These are phyloP conservation scores for Chenopodium berlandieri DNA, from an alignment of 148 eudicot species.

Conservation along the genomic window DNA sequence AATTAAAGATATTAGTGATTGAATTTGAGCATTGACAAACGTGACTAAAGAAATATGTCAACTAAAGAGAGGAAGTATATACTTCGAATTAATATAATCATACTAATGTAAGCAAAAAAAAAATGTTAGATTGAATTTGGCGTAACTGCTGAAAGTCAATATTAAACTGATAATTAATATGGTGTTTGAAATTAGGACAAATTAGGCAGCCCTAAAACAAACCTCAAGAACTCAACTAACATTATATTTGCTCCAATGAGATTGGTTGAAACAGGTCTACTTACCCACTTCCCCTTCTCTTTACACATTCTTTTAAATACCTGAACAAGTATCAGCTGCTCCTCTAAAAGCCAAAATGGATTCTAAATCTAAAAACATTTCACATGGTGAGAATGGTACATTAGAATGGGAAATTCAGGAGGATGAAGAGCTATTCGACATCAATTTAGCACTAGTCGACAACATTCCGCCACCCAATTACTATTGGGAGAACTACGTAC, in stretches of 20 bases:
- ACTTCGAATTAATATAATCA: neutral
- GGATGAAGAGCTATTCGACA: slow-evolving; percentile 70
- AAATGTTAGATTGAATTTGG: slow-evolving; percentile 6
- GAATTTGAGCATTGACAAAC: too few species aligned
- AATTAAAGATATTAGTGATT: too few species aligned
- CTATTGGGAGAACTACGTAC: slow-evolving; percentile 40
- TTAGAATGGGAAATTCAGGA: slow-evolving; percentile 23
- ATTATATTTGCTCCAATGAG: neutral
- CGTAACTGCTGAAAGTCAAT: neutral
- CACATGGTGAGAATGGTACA: neutral
- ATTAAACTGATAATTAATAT: neutral
- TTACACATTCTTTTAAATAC: neutral
- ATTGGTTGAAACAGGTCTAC: slow-evolving; percentile 28
- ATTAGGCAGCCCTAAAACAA: slow-evolving; percentile 1
- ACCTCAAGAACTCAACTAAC: slow-evolving; percentile 25
- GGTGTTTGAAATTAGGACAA: neutral
- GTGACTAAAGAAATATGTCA: too few species aligned
- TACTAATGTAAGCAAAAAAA: neutral
- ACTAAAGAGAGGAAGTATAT: too few species aligned
- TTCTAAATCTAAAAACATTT: slow-evolving; percentile 8
- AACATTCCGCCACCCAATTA: slow-evolving; percentile 42
- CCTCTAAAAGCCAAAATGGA: neutral
- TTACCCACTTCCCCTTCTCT: slow-evolving; percentile 9
- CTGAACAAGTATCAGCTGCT: neutral
- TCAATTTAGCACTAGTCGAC: slow-evolving; percentile 42